Base-by-base conservation (phyloP, 1,284 basidiomycete genomes). In the Phylloboletellus chloephorus region DNA sequence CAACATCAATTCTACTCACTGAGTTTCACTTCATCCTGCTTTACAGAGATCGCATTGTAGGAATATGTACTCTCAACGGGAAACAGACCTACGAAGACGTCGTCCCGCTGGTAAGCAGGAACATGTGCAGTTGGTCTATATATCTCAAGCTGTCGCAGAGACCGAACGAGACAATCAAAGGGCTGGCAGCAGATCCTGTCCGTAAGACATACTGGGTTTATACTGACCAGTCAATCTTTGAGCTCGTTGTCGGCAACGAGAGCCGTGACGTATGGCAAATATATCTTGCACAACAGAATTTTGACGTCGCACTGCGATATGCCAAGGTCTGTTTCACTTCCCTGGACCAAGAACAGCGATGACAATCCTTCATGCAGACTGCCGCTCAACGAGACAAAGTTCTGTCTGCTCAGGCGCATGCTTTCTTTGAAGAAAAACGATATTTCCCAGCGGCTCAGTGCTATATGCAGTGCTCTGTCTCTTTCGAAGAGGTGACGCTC, bases 171-270 rank as follows among this genome's bases (percentile, higher is more conserved):
- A 66, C 67, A 38, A 80, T 90, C 6, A 70, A 78, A 17, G 88
- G 84, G 0, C 67, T 96, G 16, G 76, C 82, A 4, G 74, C 84
- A 6, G 96, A 99, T 63, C 82, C 88, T 7, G 78, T 89, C 4
- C 80, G 88, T 7, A 81, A 79, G 58, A 98, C 95, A 4, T 95
- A 88, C 55, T 99, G 96, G 96, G 76, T 96, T 2, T 96, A 88
- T 61, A 94, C 95, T 0, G 82, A 91, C 52, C 77, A 83, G 44
- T 88, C 89, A 0, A 77, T 99, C 31, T 93, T 91, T 54, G 96
- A 99, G 58, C 68, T 99, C 13, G 79, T 87, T 11, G 74, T 92
- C 12, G 74, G 74, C 8, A 89, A 95, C 51, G 96, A 99, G 67
- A 88, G 88, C 54, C 79, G 94, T 3, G 88, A 98, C 57, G 83